Conservation (phyloP, 2,329 filamentous ascomycete genomes). For the Camillea tinctor region DNA sequence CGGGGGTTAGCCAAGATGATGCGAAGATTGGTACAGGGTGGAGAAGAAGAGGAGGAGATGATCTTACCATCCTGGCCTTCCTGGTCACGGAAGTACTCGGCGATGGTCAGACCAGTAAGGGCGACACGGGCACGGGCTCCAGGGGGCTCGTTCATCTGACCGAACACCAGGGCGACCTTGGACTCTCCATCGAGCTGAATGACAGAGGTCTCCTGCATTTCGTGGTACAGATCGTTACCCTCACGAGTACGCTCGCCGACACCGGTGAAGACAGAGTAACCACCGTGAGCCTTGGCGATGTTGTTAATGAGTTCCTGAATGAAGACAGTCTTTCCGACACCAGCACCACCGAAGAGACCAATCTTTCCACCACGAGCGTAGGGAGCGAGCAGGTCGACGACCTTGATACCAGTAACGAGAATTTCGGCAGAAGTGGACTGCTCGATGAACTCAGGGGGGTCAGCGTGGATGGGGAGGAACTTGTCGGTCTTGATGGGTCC, state of each 20-base stretch:
- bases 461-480: slow-evolving; percentile 87
- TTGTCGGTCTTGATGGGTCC: slow-evolving; percentile 94
- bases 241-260: slow-evolving; percentile 99
- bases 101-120: slow-evolving; percentile 76
- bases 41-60: neutral
- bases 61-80: slow-evolving; percentile 81
- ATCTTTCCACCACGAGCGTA: slow-evolving; percentile 99
- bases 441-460: slow-evolving; percentile 87
- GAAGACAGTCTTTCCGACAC: slow-evolving; percentile 99
- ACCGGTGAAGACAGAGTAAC: slow-evolving; percentile 99
- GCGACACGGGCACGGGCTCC: slow-evolving; percentile 99
- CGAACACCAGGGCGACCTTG: slow-evolving; percentile 99
- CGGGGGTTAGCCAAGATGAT: slow-evolving; percentile 3
- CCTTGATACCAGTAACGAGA: slow-evolving; percentile 99
- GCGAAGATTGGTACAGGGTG: neutral
- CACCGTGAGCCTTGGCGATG: slow-evolving; percentile 99
- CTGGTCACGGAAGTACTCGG: slow-evolving; percentile 76
- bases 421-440: slow-evolving; percentile 97
- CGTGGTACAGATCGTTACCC: slow-evolving; percentile 99
- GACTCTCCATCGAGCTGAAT: slow-evolving; percentile 99
- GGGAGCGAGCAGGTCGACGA: slow-evolving; percentile 96
- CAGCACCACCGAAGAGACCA: slow-evolving; percentile 99
- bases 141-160: slow-evolving; percentile 99
- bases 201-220: slow-evolving; percentile 99
- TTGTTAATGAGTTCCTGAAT: slow-evolving; percentile 99